These are phyloP conservation scores for Flaveria linearis DNA, from an alignment of 129 eudicot species.

Conservation along the genomic window DNA sequence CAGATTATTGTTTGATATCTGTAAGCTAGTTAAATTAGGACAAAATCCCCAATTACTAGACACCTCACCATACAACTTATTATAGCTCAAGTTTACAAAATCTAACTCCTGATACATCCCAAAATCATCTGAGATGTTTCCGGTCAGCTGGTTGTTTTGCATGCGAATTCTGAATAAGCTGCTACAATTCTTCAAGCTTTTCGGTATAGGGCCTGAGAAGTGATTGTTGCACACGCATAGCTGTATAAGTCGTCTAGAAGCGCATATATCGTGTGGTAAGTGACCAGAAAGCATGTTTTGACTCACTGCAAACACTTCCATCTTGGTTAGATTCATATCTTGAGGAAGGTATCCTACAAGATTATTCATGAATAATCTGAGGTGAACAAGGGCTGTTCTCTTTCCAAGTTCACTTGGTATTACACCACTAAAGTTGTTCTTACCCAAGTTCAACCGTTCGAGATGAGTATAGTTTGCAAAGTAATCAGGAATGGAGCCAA, in stretches of 20 bases:
- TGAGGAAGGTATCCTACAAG: not conserved
- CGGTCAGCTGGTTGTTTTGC: not conserved
- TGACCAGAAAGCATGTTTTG: slow-evolving; percentile 9
- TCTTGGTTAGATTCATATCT: slow-evolving; percentile 10
- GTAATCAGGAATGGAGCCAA: slow-evolving; percentile 1
- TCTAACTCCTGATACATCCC: slow-evolving; percentile 11
- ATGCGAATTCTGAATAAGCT: slow-evolving; percentile 2
- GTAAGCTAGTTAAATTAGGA: not conserved
- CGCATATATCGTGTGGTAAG: slow-evolving; percentile 7
- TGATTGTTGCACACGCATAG: not conserved
- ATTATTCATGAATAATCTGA: not conserved
- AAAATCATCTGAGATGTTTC: slow-evolving; percentile 6
- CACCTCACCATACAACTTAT: slow-evolving; percentile 11
- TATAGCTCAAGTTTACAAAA: not conserved
- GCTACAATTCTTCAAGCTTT: not conserved
- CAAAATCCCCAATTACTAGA: slow-evolving; percentile 13
- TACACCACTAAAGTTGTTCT: slow-evolving; percentile 2
- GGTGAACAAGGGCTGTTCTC: slow-evolving; percentile 5
- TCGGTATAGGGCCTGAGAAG: not conserved
- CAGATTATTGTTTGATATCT: not conserved
- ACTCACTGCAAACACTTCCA: slow-evolving; percentile 14
- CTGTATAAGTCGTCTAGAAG: not conserved
- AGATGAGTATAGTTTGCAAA: slow-evolving; percentile 16
- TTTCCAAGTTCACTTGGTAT: slow-evolving; percentile 13
- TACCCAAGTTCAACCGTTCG: slow-evolving; percentile 5